phyloP scores from a whole-genome alignment of 257 asterid species.

The Solanum piurae region DNA sequence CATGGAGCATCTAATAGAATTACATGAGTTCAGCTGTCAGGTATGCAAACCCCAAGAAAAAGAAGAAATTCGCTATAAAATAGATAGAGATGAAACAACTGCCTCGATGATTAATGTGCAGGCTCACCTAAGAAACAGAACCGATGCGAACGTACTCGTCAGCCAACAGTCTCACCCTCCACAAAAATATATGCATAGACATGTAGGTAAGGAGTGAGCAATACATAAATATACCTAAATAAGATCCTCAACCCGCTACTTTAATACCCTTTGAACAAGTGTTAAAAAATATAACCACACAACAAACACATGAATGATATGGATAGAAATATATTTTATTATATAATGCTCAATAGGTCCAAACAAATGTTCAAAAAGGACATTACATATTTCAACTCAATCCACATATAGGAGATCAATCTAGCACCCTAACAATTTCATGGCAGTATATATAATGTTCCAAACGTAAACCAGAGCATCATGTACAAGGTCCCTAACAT shows the following conservation, averaged over 20 bases:
- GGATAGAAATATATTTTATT: not conserved
- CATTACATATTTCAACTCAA: not conserved
- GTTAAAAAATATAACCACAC: not conserved
- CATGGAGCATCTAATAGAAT: not conserved
- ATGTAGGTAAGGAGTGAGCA: not conserved
- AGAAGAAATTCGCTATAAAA: not conserved
- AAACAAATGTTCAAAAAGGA: not conserved
- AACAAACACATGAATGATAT: not conserved
- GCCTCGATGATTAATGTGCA: not conserved
- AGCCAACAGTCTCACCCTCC: not conserved
- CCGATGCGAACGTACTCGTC: not conserved
- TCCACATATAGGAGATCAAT: not conserved
- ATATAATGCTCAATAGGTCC: not conserved
- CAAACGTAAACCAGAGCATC: not conserved
- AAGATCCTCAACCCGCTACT: not conserved
- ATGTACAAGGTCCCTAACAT: not conserved
- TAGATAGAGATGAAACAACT: not conserved
- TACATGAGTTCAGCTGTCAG: not conserved
- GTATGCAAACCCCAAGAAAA: not conserved
- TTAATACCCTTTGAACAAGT: not conserved
- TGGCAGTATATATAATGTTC: not conserved
- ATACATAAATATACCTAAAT: not conserved
- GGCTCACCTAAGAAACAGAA: not conserved
- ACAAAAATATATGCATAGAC: not conserved
- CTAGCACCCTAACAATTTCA: not conserved